phyloP scores from a whole-genome alignment of 2,329 filamentous ascomycete genomes.

The Aspergillus neoniger region DNA sequence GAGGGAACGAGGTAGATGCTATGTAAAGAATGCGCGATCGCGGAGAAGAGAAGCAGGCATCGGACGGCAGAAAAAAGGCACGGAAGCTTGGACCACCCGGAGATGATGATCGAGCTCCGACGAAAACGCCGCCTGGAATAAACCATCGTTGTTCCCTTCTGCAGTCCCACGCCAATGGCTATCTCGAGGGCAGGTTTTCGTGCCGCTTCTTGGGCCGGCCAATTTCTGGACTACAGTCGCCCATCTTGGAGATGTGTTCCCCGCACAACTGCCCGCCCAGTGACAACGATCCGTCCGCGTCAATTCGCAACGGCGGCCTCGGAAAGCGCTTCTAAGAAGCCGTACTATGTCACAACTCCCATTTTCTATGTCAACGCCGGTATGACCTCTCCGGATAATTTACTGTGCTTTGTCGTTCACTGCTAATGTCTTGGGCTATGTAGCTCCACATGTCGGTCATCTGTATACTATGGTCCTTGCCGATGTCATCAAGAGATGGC shows the following conservation, averaged over 20 bases:
- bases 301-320: constrained; percentile 33
- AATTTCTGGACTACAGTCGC: constrained; percentile 24
- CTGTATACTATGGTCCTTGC: constrained; percentile 89
- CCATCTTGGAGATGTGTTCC: constrained; percentile 35
- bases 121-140: constrained; percentile 27
- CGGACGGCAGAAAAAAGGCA: constrained; percentile 25
- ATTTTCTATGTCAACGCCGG: constrained; percentile 99
- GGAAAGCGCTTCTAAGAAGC: constrained; percentile 58
- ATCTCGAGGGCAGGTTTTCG: constrained; percentile 32
- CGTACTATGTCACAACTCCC: constrained; percentile 92
- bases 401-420: background rate
- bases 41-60: constrained; percentile 6
- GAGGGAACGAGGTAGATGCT: background rate
- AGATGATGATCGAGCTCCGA: constrained; percentile 29
- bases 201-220: constrained; percentile 34
- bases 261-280: constrained; percentile 27
- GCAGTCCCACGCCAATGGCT: constrained; percentile 27
- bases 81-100: constrained; percentile 41
- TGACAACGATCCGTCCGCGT: constrained; percentile 25
- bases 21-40: constrained; percentile 2
- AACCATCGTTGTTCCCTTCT: constrained; percentile 8
- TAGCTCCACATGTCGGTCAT: constrained; percentile 91
- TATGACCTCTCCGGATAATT: constrained; percentile 35
- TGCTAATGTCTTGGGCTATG: background rate
- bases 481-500: constrained; percentile 91